Evolutionary conservation across 306 rosid species (phyloP), one percentile per base, ranked within the genome.

Genomic region (Pterocarpus santalinus): DNA sequence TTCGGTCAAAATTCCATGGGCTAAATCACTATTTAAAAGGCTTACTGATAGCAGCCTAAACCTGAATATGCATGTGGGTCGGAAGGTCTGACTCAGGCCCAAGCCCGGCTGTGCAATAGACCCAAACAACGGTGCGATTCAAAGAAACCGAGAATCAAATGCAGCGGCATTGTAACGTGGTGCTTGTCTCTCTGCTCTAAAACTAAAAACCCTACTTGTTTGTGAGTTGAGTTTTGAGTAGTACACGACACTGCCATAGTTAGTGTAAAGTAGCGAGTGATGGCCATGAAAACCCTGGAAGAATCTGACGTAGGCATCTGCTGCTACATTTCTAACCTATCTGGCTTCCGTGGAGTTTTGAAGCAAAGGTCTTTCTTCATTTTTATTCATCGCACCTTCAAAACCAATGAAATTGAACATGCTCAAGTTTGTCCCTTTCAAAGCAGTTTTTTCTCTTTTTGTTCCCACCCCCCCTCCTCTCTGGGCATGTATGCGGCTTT

Each of bases 291-390:
- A 77, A 65, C 97, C 32, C 61, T 89, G 0, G 90, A 81, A 14
- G 99, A 93, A 85, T 28, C 88, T 57, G 92, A 93, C 77, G 98
- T 95, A 15, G 99, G 99, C 44, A 90, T 95, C 68, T 70, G 73
- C 89, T 87, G 94, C 87, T 90, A 88, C 87, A 91, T 93, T 80
- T 95, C 99, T 39, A 73, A 78, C 70, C 93, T 95, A 43, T 93
- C 98, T 70, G 98, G 99, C 66, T 95, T 91, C 81, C 94, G 97
- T 22, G 99, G 97, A 84, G 71, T 94, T 67, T 87, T 94, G 16
- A 94, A 92, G 87, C 98, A 94, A 84, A 94, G 98, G 98, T 92
- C 28, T 58, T 55, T 70, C 49, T 39, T 36, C 76, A 44, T 72
- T 63, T 67, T 63, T 72, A 6, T 43, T 1, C 76, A 16, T 32